Evolutionary conservation across 345 rosid species (phyloP).

Genomic region (Noccaea caerulescens): DNA sequence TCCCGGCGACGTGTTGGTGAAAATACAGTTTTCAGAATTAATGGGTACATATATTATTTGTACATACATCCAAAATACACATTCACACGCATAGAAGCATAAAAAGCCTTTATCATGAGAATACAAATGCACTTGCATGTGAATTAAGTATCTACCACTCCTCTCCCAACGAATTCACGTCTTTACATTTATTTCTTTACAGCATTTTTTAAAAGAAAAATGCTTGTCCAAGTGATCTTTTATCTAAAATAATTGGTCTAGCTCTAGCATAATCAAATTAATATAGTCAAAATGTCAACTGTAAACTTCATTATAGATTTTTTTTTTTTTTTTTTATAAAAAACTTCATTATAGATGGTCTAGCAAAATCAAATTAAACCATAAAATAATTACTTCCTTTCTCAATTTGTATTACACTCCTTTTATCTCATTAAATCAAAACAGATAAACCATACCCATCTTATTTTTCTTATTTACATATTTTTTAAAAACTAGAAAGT

Average conservation of each 20-base stretch:
- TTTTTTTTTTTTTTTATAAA: too few species aligned
- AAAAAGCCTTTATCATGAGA: slow-evolving; percentile 31
- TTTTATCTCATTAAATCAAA: too few species aligned
- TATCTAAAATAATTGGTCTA: not conserved
- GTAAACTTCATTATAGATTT: not conserved
- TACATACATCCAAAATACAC: slow-evolving; percentile 32
- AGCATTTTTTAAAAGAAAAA: not conserved
- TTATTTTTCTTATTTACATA: not conserved
- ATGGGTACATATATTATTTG: not conserved
- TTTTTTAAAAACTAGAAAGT: too few species aligned
- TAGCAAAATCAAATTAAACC: not conserved
- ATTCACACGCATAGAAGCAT: slow-evolving; percentile 22
- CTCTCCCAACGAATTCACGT: slow-evolving; percentile 41
- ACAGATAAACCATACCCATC: too few species aligned
- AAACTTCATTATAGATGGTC: not conserved
- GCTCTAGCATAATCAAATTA: too few species aligned
- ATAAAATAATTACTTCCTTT: not conserved
- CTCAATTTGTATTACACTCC: too few species aligned
- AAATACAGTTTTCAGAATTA: not conserved
- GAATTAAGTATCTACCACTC: slow-evolving; percentile 43
- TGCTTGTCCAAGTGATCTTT: not conserved
- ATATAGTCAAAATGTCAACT: not conserved
- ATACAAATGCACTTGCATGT: slow-evolving; percentile 42
- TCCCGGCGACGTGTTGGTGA: not conserved
- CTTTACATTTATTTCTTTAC: slow-evolving; percentile 38